phyloP scores from a whole-genome alignment of 2,329 filamentous ascomycete species.

The Hypocrella siamensis region DNA sequence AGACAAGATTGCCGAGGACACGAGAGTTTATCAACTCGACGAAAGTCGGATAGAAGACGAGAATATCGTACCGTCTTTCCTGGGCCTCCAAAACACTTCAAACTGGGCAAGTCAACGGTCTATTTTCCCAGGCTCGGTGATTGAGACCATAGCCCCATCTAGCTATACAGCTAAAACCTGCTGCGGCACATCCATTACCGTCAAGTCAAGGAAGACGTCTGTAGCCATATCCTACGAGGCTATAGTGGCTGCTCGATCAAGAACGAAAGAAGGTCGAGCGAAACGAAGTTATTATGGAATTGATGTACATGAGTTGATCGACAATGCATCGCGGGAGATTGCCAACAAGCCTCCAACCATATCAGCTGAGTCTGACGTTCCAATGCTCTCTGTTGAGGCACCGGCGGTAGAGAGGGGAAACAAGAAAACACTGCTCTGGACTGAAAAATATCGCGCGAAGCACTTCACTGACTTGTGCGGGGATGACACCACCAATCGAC shows the following conservation, averaged over 20 bases:
- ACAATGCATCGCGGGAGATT: constrained; percentile 49
- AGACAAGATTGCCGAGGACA: background rate
- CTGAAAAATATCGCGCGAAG: constrained; percentile 87
- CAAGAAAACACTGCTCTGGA: constrained; percentile 60
- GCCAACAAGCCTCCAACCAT: constrained; percentile 22
- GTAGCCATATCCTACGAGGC: constrained; percentile 43
- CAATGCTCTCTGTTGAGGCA: too few species aligned
- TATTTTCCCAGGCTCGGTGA: constrained; percentile 12
- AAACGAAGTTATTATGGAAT: constrained; percentile 79
- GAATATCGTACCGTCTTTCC: background rate
- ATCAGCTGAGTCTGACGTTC: too few species aligned
- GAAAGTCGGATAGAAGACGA: background rate
- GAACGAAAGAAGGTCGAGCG: constrained; percentile 49
- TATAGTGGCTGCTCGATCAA: constrained; percentile 52
- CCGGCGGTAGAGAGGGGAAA: constrained; percentile 18
- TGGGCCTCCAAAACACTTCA: constrained; percentile 1
- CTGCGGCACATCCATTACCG: constrained; percentile 37
- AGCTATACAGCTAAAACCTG: constrained; percentile 35
- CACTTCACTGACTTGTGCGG: constrained; percentile 89
- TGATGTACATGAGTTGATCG: constrained; percentile 72
- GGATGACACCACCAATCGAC: constrained; percentile 83
- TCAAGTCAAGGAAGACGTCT: constrained; percentile 36
- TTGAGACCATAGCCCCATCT: constrained; percentile 10
- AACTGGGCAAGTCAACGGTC: constrained; percentile 9
- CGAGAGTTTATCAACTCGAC: constrained; percentile 1